phyloP scores from a whole-genome alignment of 1,284 basidiomycete species.

The Ceratobasidium sp. region DNA sequence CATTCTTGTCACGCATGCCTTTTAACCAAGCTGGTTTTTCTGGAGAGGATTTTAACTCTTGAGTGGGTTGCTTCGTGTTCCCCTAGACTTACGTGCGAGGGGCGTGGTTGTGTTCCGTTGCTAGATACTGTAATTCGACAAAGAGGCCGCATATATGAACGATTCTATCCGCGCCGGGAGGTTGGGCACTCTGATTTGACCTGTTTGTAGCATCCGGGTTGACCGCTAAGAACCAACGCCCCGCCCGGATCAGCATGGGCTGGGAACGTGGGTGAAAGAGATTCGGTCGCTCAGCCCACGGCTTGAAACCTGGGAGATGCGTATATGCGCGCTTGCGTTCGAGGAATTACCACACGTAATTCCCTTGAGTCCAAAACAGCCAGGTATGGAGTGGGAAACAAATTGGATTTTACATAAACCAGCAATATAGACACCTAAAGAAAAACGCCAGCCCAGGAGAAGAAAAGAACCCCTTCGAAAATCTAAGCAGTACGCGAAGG shows the following conservation, averaged over 20 bases:
- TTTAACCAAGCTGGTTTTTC: neutral
- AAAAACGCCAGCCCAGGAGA: neutral
- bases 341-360: no score
- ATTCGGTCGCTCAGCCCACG: no score
- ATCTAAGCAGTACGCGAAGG: conserved; percentile 23
- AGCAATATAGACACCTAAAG: neutral
- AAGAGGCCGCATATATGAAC: neutral
- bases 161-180: neutral
- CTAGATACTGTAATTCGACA: neutral
- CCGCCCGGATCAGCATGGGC: no score
- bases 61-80: neutral
- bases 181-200: neutral
- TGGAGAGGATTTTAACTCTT: neutral
- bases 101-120: neutral
- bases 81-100: neutral
- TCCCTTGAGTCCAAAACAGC: no score
- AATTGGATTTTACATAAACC: conserved; percentile 9
- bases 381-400: neutral
- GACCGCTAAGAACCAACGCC: no score
- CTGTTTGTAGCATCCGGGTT: no score
- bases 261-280: no score
- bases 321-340: neutral
- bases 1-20: neutral
- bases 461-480: neutral
- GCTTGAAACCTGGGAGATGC: neutral